A percentile compares a stretch with the other conserved stretches of the same genome.
phyloP scores from a whole-genome alignment of 192 early-diverging fungal species.

The Linnemannia schmuckeri region DNA sequence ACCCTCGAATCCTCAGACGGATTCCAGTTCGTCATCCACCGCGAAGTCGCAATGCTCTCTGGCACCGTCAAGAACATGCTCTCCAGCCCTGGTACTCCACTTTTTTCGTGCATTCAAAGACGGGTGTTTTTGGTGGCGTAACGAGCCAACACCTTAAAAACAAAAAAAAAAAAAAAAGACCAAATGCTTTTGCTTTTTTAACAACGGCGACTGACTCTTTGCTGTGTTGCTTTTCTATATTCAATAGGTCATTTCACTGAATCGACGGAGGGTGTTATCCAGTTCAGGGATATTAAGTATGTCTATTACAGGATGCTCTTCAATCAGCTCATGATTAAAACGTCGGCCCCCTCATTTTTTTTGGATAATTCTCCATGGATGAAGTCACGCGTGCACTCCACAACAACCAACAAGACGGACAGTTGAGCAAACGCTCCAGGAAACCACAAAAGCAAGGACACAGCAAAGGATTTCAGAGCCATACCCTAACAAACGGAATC shows the following conservation, averaged over 20 bases:
- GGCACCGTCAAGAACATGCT: conserved; percentile 98
- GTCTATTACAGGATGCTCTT: background rate
- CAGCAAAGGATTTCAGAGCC: too few relatives aligned
- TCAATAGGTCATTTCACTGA: conserved; percentile 89
- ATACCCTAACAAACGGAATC: too few relatives aligned
- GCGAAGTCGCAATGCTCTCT: conserved; percentile 89
- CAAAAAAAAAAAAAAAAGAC: background rate
- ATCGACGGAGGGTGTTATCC: conserved; percentile 87
- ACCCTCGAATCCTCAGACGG: conserved; percentile 92
- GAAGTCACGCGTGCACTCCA: too few relatives aligned
- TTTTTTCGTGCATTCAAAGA: background rate
- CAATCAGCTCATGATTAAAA: background rate
- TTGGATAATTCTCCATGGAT: background rate
- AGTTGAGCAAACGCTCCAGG: too few relatives aligned
- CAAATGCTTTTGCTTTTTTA: background rate
- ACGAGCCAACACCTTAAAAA: background rate
- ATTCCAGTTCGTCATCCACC: conserved; percentile 90
- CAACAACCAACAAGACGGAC: too few relatives aligned
- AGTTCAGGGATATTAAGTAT: conserved; percentile 94
- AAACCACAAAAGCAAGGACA: too few relatives aligned
- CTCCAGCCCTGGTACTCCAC: conserved; percentile 75
- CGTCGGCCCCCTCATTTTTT: background rate
- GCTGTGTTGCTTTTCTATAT: background rate
- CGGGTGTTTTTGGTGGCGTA: conserved; percentile 30
- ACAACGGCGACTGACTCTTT: too few relatives aligned